Evolutionary conservation across 768 basidiomycete species (phyloP).

Genomic region (Hemileccinum rubropunctum): DNA sequence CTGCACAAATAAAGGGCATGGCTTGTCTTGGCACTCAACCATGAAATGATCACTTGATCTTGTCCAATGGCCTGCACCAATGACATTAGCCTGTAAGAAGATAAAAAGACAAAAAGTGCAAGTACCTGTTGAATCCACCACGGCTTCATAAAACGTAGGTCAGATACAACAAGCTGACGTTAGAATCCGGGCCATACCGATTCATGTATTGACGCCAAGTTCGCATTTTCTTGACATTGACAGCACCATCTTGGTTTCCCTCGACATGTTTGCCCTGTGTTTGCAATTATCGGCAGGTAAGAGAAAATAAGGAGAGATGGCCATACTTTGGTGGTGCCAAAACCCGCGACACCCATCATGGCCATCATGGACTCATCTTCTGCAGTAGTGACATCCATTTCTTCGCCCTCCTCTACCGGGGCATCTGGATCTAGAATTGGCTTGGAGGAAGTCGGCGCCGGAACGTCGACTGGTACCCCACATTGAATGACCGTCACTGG

Average conservation of each 20-base stretch:
- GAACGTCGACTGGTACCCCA: constrained; percentile 4
- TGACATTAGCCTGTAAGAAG: constrained; percentile 13
- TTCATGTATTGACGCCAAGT: constrained; percentile 99
- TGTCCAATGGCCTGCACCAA: constrained; percentile 76
- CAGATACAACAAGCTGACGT: constrained; percentile 6
- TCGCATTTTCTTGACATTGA: constrained; percentile 72
- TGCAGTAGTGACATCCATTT: constrained; percentile 52
- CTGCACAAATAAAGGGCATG: constrained; percentile 5
- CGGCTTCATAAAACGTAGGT: constrained; percentile 43
- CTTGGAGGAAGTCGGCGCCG: constrained; percentile 15
- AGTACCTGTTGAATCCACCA: constrained; percentile 80
- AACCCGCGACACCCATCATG: constrained; percentile 86
- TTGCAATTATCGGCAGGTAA: not conserved
- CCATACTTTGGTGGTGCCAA: constrained; percentile 84
- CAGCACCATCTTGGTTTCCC: constrained; percentile 76
- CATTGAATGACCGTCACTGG: not conserved
- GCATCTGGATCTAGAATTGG: constrained; percentile 43
- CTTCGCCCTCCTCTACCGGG: constrained; percentile 48
- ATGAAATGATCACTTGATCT: constrained; percentile 68
- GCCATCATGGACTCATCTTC: constrained; percentile 84
- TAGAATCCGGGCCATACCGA: constrained; percentile 44
- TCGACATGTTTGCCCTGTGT: constrained; percentile 71
- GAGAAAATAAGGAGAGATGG: not conserved
- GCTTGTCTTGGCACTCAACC: constrained; percentile 14
- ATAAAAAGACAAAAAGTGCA: not conserved